Base-by-base conservation (phyloP, 192 early-diverging fungal species). In the Coemansia biformis region DNA sequence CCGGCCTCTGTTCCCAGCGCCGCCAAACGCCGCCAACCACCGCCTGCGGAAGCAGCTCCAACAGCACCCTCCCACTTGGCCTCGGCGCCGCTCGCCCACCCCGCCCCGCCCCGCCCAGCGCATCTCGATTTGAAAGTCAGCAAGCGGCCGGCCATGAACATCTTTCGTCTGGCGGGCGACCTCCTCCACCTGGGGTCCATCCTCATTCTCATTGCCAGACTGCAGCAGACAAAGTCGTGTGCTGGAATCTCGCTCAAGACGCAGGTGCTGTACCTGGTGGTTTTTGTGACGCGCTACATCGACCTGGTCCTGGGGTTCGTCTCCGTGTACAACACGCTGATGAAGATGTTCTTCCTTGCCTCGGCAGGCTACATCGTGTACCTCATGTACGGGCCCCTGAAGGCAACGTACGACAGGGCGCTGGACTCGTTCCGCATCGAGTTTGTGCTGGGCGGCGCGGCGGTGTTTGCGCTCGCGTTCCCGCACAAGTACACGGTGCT, bases 231-330 rank as follows among this genome's bases (percentile, higher is more conserved):
- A 44, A 83, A 83, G 59, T 96, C 92, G 21, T 87, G 86, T 46
- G 80, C 86, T 48, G 94, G 96, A 17, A 96, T 99, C 42, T 99
- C 96, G 12, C 90, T 96, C 79, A 99, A 99, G 70, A 84, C 94
- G 0, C 96, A 99, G 78, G 76, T 78, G 0, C 79, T 99, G 22
- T 96, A 96, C 54, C 77, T 92, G 17, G 38, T 88, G 23, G 91
- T 99, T 9, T 99, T 98, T 65, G 56, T 81, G 43, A 85, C 93
- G n/a, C 87, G 96, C 40, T 99, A 99, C 62, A 69, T 92, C 24
- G 96, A 99, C 65, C 77, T 99, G 48, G 80, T 90, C 48, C 72
- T 73, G 22, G 55, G 66, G 28, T 93, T 78, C 44, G 48, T 84
- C 31, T 90, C 89, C 0, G 54, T 94, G 13, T 99, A 99, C 79